phyloP scores from a whole-genome alignment of 139 green algal genomes.

The Auxenochlorella pyrenoidosa region DNA sequence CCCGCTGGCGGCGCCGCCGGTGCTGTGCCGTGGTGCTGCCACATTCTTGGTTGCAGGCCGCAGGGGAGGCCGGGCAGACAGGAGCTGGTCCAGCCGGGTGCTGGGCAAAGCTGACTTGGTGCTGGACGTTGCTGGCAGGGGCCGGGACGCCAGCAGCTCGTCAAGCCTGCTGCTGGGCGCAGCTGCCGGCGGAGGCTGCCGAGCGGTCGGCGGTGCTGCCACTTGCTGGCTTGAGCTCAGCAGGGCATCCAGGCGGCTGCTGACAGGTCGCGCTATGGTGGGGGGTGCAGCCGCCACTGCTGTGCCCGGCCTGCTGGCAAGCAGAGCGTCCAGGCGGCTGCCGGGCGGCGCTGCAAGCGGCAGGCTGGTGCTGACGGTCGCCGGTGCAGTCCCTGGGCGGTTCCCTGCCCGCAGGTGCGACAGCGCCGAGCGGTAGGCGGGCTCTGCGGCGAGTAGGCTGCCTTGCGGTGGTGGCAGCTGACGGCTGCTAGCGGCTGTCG shows the following conservation, averaged over 20 bases:
- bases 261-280: background rate
- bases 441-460: background rate
- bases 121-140: background rate
- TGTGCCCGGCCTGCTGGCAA: background rate
- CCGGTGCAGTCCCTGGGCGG: background rate
- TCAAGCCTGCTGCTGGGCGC: slow-evolving; percentile 14
- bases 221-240: background rate
- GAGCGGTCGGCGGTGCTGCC: background rate
- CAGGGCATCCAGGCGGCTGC: background rate
- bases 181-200: background rate
- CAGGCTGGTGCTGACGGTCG: background rate
- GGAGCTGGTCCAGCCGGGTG: background rate
- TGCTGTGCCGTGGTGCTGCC: background rate
- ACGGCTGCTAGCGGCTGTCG: background rate
- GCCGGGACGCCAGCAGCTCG: background rate
- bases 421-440: slow-evolving; percentile 12
- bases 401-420: background rate
- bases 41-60: background rate
- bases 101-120: background rate
- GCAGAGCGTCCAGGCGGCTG: slow-evolving; percentile 1
- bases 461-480: background rate
- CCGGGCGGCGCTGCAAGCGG: background rate
- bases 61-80: background rate
- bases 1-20: background rate
- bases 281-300: background rate